phyloP scores from a whole-genome alignment of 108 stramenopile genomes.

The Parmales sp. region DNA sequence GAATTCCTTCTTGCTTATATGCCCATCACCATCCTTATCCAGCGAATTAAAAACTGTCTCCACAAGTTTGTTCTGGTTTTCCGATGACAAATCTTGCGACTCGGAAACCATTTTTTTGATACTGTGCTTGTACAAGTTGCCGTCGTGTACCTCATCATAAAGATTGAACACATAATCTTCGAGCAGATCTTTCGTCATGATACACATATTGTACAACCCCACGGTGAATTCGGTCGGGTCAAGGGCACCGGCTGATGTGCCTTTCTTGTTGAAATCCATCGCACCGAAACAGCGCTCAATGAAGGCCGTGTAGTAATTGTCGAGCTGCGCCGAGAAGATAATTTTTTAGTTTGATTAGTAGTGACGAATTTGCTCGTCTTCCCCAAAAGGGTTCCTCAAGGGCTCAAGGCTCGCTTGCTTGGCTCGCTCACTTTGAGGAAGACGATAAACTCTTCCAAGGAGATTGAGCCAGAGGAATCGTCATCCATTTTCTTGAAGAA shows the following conservation, averaged over 20 bases:
- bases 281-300: constrained; percentile 5
- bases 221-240: constrained; percentile 9
- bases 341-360: too few relatives aligned
- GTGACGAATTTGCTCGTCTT: too few relatives aligned
- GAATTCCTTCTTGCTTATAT: constrained; percentile 6
- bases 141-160: constrained; percentile 5
- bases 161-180: constrained; percentile 9
- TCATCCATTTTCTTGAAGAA: constrained; percentile 12
- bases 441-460: neutral
- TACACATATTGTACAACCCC: constrained; percentile 8
- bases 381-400: too few relatives aligned
- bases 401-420: too few relatives aligned
- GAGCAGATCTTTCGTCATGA: neutral
- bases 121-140: neutral
- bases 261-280: constrained; percentile 13
- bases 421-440: too few relatives aligned
- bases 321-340: too few relatives aligned
- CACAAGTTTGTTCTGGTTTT: neutral
- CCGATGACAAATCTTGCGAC: neutral
- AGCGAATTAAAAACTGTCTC: neutral
- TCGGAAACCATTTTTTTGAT: constrained; percentile 1
- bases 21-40: neutral
- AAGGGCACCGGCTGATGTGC: neutral
- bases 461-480: neutral
- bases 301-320: constrained; percentile 7